A percentile compares a stretch with the other conserved stretches of the same genome.
phyloP scores from a whole-genome alignment of 176 grass and related monocot genomes.

The Pontederia crassipes region DNA sequence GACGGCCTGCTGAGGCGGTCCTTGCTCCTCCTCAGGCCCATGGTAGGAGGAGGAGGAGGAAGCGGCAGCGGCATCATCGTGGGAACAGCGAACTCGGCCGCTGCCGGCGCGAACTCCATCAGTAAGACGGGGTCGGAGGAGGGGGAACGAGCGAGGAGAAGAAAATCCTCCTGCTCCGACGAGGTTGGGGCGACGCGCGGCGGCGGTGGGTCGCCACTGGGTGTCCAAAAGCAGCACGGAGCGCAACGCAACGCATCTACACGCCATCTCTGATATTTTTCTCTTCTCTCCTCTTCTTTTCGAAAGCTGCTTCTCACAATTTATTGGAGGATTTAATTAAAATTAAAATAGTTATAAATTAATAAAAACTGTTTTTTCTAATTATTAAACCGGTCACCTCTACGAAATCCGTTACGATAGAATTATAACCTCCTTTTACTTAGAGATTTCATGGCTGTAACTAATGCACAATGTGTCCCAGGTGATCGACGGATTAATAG shows the following conservation, averaged over 20 bases:
- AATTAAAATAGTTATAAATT: too few relatives aligned
- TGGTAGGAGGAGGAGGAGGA: constrained; percentile 3
- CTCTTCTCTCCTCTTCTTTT: background rate
- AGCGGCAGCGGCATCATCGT: background rate
- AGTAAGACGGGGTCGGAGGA: background rate
- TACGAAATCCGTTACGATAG: too few relatives aligned
- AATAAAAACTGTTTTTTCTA: too few relatives aligned
- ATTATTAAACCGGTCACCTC: too few relatives aligned
- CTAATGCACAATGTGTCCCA: too few relatives aligned
- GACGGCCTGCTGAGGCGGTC: constrained; percentile 56
- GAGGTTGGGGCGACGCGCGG: constrained; percentile 1
- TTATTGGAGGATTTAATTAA: too few relatives aligned
- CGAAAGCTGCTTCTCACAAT: background rate
- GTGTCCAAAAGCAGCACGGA: constrained; percentile 9
- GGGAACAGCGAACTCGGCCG: background rate
- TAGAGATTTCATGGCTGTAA: too few relatives aligned
- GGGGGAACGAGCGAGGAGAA: background rate
- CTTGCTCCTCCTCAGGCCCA: constrained; percentile 22
- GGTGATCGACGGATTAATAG: too few relatives aligned
- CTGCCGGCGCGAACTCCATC: background rate
- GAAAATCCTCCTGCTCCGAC: background rate
- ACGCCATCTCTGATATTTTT: constrained; percentile 6
- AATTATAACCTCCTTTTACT: too few relatives aligned
- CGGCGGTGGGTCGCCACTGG: background rate
- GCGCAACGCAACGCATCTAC: background rate